Percentiles rank a stretch among this genome's conserved stretches.
phyloP scores from a whole-genome alignment of 148 eudicot genomes.

The Fagopyrum tataricum region DNA sequence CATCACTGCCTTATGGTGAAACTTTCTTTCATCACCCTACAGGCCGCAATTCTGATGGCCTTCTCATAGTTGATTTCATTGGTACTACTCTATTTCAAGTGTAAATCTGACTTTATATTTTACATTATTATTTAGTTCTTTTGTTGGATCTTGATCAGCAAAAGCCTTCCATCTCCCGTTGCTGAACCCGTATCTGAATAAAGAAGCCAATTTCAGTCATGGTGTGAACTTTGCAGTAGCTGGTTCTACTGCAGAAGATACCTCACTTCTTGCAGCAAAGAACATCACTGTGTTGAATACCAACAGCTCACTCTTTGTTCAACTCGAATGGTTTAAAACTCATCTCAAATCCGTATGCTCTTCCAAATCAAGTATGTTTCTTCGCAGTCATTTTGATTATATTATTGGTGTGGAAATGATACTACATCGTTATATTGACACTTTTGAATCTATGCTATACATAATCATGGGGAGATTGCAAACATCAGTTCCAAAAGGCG shows the following conservation, averaged over 20 bases:
- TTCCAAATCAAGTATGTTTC: slow-evolving; percentile 5
- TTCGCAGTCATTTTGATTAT: neutral
- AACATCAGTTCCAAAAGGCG: neutral
- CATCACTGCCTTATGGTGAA: slow-evolving; percentile 20
- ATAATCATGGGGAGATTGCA: slow-evolving; percentile 16
- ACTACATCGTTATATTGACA: too few relatives aligned
- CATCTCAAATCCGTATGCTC: slow-evolving; percentile 20
- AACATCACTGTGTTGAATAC: neutral
- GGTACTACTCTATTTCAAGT: neutral
- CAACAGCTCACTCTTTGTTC: slow-evolving; percentile 19
- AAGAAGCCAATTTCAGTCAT: slow-evolving; percentile 24
- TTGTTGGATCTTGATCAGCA: slow-evolving; percentile 14
- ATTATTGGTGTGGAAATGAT: neutral
- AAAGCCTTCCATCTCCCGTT: slow-evolving; percentile 23
- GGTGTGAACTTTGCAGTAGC: slow-evolving; percentile 38
- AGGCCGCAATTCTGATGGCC: slow-evolving; percentile 35
- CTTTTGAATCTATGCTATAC: too few relatives aligned
- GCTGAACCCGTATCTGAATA: slow-evolving; percentile 27
- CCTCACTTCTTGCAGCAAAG: slow-evolving; percentile 5
- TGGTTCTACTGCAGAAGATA: slow-evolving; percentile 26
- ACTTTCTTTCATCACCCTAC: slow-evolving; percentile 31
- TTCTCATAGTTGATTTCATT: slow-evolving; percentile 29
- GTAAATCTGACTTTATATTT: too few relatives aligned
- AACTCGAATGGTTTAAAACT: slow-evolving; percentile 31
- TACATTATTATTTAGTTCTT: neutral